phyloP scores from a whole-genome alignment of 2,329 filamentous ascomycete species.

The Didymella exigua region DNA sequence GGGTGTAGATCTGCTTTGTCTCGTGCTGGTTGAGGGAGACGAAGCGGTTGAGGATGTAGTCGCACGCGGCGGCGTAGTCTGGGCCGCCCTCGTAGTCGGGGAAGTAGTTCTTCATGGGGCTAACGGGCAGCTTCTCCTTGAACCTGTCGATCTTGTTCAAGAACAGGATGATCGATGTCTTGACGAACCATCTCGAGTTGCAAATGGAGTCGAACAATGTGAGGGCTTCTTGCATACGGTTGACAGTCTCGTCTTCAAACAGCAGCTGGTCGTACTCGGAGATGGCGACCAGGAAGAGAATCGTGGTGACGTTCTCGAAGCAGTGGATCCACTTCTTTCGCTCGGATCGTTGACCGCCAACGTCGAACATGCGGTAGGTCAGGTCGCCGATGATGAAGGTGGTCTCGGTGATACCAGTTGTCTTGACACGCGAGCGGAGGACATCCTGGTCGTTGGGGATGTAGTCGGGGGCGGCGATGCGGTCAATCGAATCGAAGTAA shows the following conservation, averaged over 20 bases:
- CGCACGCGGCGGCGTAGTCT: conserved; percentile 93
- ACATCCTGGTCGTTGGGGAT: conserved; percentile 96
- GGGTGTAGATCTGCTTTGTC: conserved; percentile 99
- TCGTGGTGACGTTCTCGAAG: conserved; percentile 97
- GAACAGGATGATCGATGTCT: conserved; percentile 75
- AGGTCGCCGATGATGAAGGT: conserved; percentile 94
- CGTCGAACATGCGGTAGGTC: conserved; percentile 97
- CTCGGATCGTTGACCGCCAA: conserved; percentile 92
- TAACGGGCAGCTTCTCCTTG: conserved; percentile 75
- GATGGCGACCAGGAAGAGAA: conserved; percentile 95
- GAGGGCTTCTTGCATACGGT: conserved; percentile 75
- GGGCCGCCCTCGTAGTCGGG: conserved; percentile 83
- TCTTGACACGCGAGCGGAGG: conserved; percentile 94
- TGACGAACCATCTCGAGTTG: conserved; percentile 75
- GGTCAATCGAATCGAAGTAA: conserved; percentile 94
- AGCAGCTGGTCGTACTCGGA: conserved; percentile 96
- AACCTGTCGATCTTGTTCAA: conserved; percentile 78
- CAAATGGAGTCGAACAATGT: conserved; percentile 75
- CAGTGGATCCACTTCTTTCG: conserved; percentile 99
- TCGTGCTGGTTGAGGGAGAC: conserved; percentile 98
- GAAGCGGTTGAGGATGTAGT: conserved; percentile 99
- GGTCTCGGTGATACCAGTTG: conserved; percentile 95
- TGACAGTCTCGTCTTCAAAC: conserved; percentile 91
- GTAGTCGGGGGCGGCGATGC: conserved; percentile 89
- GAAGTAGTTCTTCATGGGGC: conserved; percentile 78